Percentiles rank a stretch among this genome's conserved stretches.
These are phyloP conservation scores for Candida wancherniae DNA, from an alignment of 805 yeast species.

Conservation along the genomic window DNA sequence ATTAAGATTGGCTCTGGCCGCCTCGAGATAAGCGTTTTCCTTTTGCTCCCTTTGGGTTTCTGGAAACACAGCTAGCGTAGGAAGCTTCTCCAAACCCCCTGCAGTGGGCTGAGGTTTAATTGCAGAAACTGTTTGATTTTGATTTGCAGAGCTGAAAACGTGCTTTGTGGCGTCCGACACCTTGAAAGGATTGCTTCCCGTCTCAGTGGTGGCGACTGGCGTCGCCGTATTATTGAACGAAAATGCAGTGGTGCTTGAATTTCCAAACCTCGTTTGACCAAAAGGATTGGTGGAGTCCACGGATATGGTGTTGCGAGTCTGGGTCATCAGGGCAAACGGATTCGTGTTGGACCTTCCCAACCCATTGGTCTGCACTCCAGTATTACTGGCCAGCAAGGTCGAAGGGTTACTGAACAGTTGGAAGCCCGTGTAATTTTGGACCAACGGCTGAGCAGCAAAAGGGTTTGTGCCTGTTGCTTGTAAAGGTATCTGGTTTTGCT, in stretches of 20 bases:
- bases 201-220: constrained; percentile 30
- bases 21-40: constrained; percentile 29
- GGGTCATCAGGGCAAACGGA: constrained; percentile 28
- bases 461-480: constrained; percentile 12
- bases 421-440: constrained; percentile 10
- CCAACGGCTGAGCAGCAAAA: constrained; percentile 8
- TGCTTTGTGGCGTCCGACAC: constrained; percentile 32
- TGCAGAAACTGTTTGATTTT: constrained; percentile 19
- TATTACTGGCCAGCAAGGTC: not conserved
- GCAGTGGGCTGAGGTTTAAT: constrained; percentile 56
- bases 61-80: constrained; percentile 66
- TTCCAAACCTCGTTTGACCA: constrained; percentile 35
- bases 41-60: constrained; percentile 44
- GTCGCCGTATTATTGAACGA: constrained; percentile 10
- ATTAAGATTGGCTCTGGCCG: constrained; percentile 29
- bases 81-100: constrained; percentile 66
- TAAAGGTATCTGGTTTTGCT: constrained; percentile 4
- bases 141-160: constrained; percentile 24
- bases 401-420: constrained; percentile 1
- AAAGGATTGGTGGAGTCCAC: constrained; percentile 43
- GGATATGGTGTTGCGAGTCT: constrained; percentile 10
- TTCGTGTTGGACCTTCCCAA: constrained; percentile 31
- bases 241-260: constrained; percentile 15
- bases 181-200: constrained; percentile 63
- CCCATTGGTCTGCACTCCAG: constrained; percentile 1